Evolutionary conservation across 225 moss, liverwort and hornwort genomes (phyloP).

Genomic region (Bryum argenteum): DNA sequence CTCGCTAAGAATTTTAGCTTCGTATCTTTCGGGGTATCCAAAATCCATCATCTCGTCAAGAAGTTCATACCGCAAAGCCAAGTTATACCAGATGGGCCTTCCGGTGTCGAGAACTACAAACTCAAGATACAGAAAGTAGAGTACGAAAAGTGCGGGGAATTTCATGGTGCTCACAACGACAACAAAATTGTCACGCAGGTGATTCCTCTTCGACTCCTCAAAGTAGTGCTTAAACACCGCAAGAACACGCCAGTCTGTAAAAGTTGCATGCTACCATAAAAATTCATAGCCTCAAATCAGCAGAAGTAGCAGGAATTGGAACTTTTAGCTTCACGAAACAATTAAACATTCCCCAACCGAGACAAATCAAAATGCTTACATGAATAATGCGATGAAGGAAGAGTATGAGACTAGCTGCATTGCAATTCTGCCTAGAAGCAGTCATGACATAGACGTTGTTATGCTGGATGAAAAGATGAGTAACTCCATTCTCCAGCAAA

Average conservation of each 20-base stretch:
- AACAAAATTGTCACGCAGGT: slow-evolving; percentile 90
- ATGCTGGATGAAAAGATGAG: slow-evolving; percentile 89
- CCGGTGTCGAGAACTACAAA: slow-evolving; percentile 9
- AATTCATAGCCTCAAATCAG: not conserved
- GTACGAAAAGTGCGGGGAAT: not conserved
- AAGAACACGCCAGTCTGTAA: not conserved
- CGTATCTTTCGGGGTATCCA: slow-evolving; percentile 92
- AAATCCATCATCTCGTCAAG: slow-evolving; percentile 98
- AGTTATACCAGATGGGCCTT: slow-evolving; percentile 12
- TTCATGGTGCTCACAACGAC: slow-evolving; percentile 75
- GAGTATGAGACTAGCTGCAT: slow-evolving; percentile 90
- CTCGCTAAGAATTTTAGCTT: slow-evolving; percentile 90
- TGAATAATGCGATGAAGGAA: slow-evolving; percentile 89
- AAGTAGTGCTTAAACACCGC: slow-evolving; percentile 93
- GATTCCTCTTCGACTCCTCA: slow-evolving; percentile 94
- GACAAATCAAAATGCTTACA: slow-evolving; percentile 40
- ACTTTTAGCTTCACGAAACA: not conserved
- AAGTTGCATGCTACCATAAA: not conserved
- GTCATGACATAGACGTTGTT: slow-evolving; percentile 96
- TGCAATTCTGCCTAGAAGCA: slow-evolving; percentile 91
- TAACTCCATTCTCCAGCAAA: slow-evolving; percentile 74
- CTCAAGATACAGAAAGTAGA: not conserved
- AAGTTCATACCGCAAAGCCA: slow-evolving; percentile 75
- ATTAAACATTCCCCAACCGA: slow-evolving; percentile 6
- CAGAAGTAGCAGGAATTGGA: not conserved